These are phyloP conservation scores for Tephrocybe rancida DNA, from an alignment of 768 basidiomycete genomes.

Conservation along the genomic window DNA sequence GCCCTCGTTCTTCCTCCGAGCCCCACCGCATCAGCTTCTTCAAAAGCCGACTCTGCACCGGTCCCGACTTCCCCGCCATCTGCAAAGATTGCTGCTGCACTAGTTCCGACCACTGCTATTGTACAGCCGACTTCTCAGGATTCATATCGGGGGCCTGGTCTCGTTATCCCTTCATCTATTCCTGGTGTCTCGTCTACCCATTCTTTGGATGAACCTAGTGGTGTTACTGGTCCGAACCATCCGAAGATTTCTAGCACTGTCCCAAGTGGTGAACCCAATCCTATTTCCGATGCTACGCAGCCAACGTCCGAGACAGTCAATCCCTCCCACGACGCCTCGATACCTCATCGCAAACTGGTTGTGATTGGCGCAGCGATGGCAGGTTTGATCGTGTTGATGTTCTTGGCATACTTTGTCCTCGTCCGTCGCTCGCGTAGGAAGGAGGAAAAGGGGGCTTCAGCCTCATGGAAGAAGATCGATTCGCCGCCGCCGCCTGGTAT, in stretches of 20 bases:
- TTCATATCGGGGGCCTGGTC: constrained; percentile 2
- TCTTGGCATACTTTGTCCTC: constrained; percentile 14
- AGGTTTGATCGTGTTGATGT: constrained; percentile 15
- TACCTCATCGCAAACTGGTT: constrained; percentile 14
- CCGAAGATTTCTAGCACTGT: neutral
- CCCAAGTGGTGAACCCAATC: neutral
- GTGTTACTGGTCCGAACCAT: neutral
- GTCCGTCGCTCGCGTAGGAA: constrained; percentile 10
- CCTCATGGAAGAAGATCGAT: constrained; percentile 9
- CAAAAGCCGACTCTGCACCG: neutral
- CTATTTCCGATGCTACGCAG: neutral
- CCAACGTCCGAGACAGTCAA: neutral
- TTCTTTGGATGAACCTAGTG: neutral
- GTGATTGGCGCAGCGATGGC: constrained; percentile 18
- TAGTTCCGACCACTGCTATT: neutral
- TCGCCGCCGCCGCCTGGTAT: constrained; percentile 13
- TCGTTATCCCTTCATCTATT: neutral
- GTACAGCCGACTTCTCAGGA: neutral
- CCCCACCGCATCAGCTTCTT: neutral
- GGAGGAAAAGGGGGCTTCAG: constrained; percentile 5
- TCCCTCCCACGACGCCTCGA: neutral
- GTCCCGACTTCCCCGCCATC: neutral
- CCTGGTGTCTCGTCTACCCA: neutral
- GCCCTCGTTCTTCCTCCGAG: neutral
- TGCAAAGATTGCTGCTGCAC: constrained; percentile 1